phyloP scores from a whole-genome alignment of 2,329 filamentous ascomycete genomes.

The Celoporthe dispersa region DNA sequence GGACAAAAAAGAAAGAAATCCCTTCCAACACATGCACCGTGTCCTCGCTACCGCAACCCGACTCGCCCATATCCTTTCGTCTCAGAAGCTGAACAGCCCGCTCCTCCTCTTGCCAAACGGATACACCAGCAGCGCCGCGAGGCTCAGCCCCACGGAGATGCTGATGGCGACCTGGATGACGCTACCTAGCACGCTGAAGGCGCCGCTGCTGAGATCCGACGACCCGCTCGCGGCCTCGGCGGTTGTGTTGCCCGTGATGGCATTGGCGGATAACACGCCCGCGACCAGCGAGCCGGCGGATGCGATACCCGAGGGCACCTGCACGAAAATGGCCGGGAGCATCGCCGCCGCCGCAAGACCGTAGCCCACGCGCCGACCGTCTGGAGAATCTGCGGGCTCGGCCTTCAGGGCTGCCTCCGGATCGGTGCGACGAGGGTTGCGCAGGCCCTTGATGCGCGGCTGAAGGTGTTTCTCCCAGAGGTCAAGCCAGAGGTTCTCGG shows the following conservation, averaged over 20 bases:
- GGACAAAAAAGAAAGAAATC: neutral
- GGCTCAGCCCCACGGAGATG: constrained; percentile 63
- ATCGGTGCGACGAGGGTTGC: constrained; percentile 30
- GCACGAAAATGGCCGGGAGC: constrained; percentile 82
- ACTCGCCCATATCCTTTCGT: no score
- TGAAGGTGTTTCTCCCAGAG: constrained; percentile 56
- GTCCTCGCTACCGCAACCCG: neutral
- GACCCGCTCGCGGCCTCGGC: constrained; percentile 33
- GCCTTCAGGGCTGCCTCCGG: constrained; percentile 32
- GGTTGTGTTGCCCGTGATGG: constrained; percentile 52
- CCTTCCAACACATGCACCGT: neutral
- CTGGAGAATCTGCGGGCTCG: constrained; percentile 37
- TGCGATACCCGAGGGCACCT: constrained; percentile 66
- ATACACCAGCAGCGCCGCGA: constrained; percentile 60
- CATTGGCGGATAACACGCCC: constrained; percentile 60
- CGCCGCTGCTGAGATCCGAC: constrained; percentile 47
- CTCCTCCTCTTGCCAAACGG: constrained; percentile 62
- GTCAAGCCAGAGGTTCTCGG: constrained; percentile 60
- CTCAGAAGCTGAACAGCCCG: constrained; percentile 58
- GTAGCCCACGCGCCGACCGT: constrained; percentile 60
- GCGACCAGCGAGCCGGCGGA: constrained; percentile 62
- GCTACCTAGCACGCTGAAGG: constrained; percentile 59
- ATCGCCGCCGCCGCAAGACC: constrained; percentile 84
- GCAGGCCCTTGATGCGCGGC: constrained; percentile 43
- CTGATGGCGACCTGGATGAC: constrained; percentile 66